These are phyloP conservation scores for Delonix regia DNA, from an alignment of 306 rosid genomes.

Conservation along the genomic window DNA sequence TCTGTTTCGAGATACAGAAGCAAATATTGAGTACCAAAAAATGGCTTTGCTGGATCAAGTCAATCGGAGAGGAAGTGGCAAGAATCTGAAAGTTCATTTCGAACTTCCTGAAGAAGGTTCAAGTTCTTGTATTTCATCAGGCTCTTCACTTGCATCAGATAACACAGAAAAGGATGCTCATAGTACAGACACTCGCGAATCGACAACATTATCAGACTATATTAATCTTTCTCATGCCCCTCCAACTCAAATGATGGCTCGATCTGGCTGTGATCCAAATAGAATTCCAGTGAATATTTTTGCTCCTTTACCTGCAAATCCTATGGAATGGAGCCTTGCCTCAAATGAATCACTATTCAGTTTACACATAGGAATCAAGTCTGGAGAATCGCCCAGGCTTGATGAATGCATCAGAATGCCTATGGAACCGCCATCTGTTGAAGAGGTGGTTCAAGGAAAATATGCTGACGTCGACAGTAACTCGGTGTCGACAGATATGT, in stretches of 20 bases:
- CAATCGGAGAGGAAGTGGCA: neutral
- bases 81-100: constrained; percentile 50
- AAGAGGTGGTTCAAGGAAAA: no score
- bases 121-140: constrained; percentile 34
- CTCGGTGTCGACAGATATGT: constrained; percentile 16
- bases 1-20: no score
- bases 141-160: constrained; percentile 36
- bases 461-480: constrained; percentile 5
- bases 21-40: no score
- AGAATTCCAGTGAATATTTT: constrained; percentile 62
- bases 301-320: constrained; percentile 39
- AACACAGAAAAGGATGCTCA: neutral
- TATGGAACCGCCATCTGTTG: no score
- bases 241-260: constrained; percentile 16
- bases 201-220: no score
- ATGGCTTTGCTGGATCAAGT: no score
- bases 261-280: constrained; percentile 53
- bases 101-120: constrained; percentile 39
- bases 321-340: constrained; percentile 68
- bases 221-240: constrained; percentile 19
- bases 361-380: constrained; percentile 54
- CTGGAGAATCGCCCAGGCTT: no score
- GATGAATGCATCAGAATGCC: no score
- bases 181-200: no score
- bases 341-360: constrained; percentile 81